Evolutionary conservation across 768 basidiomycete genomes (phyloP).

Genomic region (Hygrophoropsis aurantiaca): DNA sequence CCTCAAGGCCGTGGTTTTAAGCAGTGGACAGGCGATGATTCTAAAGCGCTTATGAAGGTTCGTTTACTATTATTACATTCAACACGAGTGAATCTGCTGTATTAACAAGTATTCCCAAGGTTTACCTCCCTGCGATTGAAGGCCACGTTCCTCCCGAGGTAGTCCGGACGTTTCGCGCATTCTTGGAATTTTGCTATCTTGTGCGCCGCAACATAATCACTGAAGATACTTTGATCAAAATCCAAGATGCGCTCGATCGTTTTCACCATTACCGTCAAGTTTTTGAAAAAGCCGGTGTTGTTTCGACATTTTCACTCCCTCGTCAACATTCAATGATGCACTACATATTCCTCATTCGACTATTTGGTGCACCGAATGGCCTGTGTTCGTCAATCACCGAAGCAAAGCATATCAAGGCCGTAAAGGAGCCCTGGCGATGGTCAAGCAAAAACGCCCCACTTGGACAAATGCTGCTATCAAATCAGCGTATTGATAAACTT

Average conservation of each 20-base stretch:
- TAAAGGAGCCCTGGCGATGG: conserved; percentile 17
- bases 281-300: conserved; percentile 9
- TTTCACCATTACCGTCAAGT: conserved; percentile 13
- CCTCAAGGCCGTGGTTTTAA: conserved; percentile 26
- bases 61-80: background rate
- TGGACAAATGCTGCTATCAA: conserved; percentile 20
- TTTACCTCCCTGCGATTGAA: conserved; percentile 5
- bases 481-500: conserved; percentile 22
- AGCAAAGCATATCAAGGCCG: too few relatives aligned
- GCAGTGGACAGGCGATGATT: conserved; percentile 39
- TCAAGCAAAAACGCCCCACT: conserved; percentile 20
- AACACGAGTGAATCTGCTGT: too few relatives aligned
- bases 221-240: conserved; percentile 6
- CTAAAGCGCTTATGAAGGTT: conserved; percentile 39
- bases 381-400: too few relatives aligned
- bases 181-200: conserved; percentile 26
- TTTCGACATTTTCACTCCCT: conserved; percentile 16
- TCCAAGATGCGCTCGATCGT: conserved; percentile 7
- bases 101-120: background rate
- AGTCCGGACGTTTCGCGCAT: too few relatives aligned
- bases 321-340: conserved; percentile 16
- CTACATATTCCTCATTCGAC: conserved; percentile 7
- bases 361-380: conserved; percentile 14
- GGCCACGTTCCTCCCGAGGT: too few relatives aligned
- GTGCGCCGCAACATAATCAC: conserved; percentile 6